Percentiles rank a stretch among this genome's conserved stretches.
Evolutionary conservation across 176 grass and related monocot genomes (phyloP).

Genomic region (Puccinellia tenuiflora): DNA sequence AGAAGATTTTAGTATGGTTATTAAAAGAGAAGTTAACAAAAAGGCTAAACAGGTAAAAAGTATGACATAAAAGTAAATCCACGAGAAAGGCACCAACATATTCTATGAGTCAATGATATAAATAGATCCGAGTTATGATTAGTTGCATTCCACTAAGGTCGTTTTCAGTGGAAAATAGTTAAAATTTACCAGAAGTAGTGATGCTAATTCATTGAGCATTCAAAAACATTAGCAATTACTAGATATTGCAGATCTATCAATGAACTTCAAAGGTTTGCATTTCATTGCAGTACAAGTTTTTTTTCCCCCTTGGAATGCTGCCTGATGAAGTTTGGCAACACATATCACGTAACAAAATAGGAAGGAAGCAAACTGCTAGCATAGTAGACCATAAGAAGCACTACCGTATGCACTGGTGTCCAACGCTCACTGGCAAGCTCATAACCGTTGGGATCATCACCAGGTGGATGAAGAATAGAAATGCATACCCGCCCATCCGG

Average conservation of each 20-base stretch:
- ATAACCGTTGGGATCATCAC: slow-evolving; percentile 92
- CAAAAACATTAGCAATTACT: not conserved
- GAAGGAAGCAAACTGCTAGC: not conserved
- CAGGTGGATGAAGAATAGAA: slow-evolving; percentile 96
- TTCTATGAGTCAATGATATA: not conserved
- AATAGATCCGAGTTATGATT: not conserved
- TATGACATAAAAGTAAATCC: slow-evolving; percentile 1
- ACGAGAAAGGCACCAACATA: not conserved
- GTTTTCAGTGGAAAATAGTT: not conserved
- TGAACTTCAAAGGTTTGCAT: not conserved
- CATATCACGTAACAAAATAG: not conserved
- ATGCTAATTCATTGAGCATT: not conserved
- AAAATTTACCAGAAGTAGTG: not conserved
- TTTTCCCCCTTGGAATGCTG: not conserved
- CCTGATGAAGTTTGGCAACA: not conserved
- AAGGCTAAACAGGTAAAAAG: too few species aligned
- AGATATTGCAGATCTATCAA: not conserved
- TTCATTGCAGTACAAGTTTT: not conserved
- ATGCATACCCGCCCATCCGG: slow-evolving; percentile 88
- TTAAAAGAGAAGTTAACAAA: not conserved
- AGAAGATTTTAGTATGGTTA: not conserved
- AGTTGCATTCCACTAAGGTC: not conserved
- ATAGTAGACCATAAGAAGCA: not conserved
- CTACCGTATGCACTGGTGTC: slow-evolving; percentile 93
- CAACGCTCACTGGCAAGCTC: slow-evolving; percentile 96